Percentiles rank a stretch among this genome's conserved stretches.
These are phyloP conservation scores for Ziziphus jujuba DNA, from an alignment of 306 rosid genomes.

Conservation along the genomic window DNA sequence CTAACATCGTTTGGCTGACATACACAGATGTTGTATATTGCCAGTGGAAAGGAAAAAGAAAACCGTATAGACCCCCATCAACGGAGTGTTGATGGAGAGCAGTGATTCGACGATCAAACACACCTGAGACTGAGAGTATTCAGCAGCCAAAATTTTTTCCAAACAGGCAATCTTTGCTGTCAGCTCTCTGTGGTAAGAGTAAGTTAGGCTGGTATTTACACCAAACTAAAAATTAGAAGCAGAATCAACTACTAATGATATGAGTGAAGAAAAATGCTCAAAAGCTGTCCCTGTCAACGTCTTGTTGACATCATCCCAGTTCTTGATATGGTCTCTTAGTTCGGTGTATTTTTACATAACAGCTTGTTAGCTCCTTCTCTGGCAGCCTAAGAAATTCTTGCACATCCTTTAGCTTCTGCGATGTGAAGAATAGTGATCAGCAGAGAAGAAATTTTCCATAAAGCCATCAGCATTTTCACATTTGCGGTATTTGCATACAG, in stretches of 20 bases:
- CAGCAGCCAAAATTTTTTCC: conserved; percentile 14
- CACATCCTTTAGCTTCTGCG: conserved; percentile 77
- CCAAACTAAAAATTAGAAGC: conserved; percentile 38
- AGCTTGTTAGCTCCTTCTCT: conserved; percentile 59
- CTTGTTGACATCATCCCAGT: conserved; percentile 85
- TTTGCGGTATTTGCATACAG: no score
- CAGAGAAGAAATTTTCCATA: not conserved
- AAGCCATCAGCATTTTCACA: no score
- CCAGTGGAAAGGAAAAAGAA: not conserved
- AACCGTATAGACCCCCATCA: conserved; percentile 28
- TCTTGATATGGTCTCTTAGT: conserved; percentile 62
- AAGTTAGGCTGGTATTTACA: conserved; percentile 51
- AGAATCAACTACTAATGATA: conserved; percentile 50
- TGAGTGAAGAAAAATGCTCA: conserved; percentile 63
- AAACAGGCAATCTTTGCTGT: conserved; percentile 4
- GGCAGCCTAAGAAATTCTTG: conserved; percentile 73
- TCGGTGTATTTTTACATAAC: conserved; percentile 80
- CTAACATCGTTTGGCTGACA: conserved; percentile 32
- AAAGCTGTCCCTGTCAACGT: conserved; percentile 63
- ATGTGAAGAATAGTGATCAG: conserved; percentile 10
- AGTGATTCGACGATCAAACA: conserved; percentile 16
- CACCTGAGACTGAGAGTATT: conserved; percentile 19
- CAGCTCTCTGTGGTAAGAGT: conserved; percentile 29
- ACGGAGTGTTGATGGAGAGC: conserved; percentile 32
- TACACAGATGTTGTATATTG: conserved; percentile 34